Conservation (phyloP, 2,329 filamentous ascomycete species). For the Hypocreales sp. region DNA sequence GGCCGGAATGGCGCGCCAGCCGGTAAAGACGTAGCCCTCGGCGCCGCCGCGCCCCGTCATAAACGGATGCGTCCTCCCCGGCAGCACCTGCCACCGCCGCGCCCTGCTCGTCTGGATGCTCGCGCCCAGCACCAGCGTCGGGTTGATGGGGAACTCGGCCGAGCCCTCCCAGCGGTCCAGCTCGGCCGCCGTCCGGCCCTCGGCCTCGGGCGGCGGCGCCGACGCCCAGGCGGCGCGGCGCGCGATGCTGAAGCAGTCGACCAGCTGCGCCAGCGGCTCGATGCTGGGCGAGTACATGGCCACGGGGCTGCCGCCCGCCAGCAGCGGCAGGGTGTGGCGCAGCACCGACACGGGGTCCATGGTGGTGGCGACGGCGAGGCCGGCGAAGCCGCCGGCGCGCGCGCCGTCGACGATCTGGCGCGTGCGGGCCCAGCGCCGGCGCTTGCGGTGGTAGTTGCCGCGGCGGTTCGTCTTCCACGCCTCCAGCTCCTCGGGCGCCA, state of each 20-base stretch:
- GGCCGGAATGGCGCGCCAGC: conserved; percentile 63
- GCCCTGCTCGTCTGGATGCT: conserved; percentile 68
- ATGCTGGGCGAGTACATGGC: conserved; percentile 72
- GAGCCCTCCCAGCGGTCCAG: conserved; percentile 42
- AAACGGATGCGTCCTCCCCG: conserved; percentile 78
- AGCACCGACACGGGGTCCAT: conserved; percentile 73
- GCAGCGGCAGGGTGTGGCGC: conserved; percentile 58
- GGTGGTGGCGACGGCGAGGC: conserved; percentile 63
- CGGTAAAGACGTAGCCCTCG: conserved; percentile 84
- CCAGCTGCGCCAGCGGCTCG: conserved; percentile 62
- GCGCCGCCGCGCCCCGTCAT: conserved; percentile 83
- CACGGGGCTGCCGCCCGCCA: conserved; percentile 70
- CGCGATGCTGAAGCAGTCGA: conserved; percentile 72
- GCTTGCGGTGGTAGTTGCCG: conserved; percentile 78
- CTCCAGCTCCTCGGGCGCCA: conserved; percentile 45
- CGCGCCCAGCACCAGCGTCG: conserved; percentile 65
- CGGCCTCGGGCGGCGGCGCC: conserved; percentile 29
- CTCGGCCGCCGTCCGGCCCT: conserved; percentile 28
- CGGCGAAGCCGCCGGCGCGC: conserved; percentile 62
- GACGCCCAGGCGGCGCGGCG: conserved; percentile 61
- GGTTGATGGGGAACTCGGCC: conserved; percentile 75
- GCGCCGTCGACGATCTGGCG: conserved; percentile 60
- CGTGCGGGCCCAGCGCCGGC: conserved; percentile 62
- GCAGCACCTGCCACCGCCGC: conserved; percentile 78
- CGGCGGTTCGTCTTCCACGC: conserved; percentile 69